Evolutionary conservation across 179 eudicot genomes (phyloP).

Genomic region (Vitellaria paradoxa): DNA sequence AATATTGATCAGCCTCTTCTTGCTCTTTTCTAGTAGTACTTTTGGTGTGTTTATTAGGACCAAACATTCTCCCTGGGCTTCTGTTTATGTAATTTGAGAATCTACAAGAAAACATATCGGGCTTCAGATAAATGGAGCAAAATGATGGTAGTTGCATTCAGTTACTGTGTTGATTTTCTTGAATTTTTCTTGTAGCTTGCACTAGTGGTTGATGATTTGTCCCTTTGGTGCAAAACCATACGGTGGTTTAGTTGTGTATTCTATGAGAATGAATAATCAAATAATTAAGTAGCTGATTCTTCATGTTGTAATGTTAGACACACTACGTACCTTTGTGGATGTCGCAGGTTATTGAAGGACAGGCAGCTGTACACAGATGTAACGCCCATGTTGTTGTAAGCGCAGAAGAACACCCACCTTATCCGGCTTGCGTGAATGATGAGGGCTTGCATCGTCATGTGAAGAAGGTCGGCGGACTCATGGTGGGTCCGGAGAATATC

Average conservation of each 20-base stretch:
- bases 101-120: background rate
- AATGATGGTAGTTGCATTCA: background rate
- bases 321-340: background rate
- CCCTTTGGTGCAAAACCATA: background rate
- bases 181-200: background rate
- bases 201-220: background rate
- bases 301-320: background rate
- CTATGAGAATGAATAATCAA: background rate
- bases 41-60: background rate
- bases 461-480: slow-evolving; percentile 36
- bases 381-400: slow-evolving; percentile 44
- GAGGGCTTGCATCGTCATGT: slow-evolving; percentile 54
- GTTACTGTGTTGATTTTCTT: background rate
- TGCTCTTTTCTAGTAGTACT: background rate
- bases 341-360: slow-evolving; percentile 60
- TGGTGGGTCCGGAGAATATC: slow-evolving; percentile 62
- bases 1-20: background rate
- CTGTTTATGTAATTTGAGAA: background rate
- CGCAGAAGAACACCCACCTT: slow-evolving; percentile 43
- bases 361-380: slow-evolving; percentile 63
- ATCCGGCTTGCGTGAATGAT: slow-evolving; percentile 73
- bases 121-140: background rate
- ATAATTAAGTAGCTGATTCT: background rate
- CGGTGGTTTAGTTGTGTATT: background rate
- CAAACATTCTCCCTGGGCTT: background rate